Percentiles rank a stretch among this genome's conserved stretches.
phyloP scores from a whole-genome alignment of 345 rosid species.

The Orychophragmus violaceus region DNA sequence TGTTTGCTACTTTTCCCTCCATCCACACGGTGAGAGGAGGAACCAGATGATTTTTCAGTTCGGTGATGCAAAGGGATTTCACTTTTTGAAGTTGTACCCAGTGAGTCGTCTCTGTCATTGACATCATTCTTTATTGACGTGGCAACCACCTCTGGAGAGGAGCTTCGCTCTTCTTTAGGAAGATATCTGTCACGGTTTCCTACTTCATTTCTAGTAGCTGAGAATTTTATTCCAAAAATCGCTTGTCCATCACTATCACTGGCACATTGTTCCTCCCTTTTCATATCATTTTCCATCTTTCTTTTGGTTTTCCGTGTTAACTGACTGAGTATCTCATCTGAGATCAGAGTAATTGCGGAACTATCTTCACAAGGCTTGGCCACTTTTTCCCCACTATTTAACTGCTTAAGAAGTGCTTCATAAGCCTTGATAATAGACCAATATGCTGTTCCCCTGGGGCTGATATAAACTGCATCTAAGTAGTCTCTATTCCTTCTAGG shows the following conservation, averaged over 20 bases:
- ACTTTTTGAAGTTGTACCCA: slow-evolving; percentile 31
- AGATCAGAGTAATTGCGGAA: slow-evolving; percentile 51
- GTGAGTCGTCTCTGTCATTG: slow-evolving; percentile 33
- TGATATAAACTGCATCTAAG: slow-evolving; percentile 85
- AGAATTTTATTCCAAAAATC: slow-evolving; percentile 28
- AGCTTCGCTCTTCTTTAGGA: slow-evolving; percentile 57
- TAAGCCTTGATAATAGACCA: slow-evolving; percentile 96
- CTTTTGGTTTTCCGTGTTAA: slow-evolving; percentile 62
- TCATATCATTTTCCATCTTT: slow-evolving; percentile 54
- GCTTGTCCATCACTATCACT: slow-evolving; percentile 35
- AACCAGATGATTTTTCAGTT: slow-evolving; percentile 34
- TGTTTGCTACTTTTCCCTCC: slow-evolving; percentile 64
- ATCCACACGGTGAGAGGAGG: slow-evolving; percentile 36
- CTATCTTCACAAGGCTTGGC: slow-evolving; percentile 32
- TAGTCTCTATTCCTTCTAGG: slow-evolving; percentile 85
- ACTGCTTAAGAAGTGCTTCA: slow-evolving; percentile 75
- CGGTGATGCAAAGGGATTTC: slow-evolving; percentile 28
- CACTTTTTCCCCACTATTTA: slow-evolving; percentile 43
- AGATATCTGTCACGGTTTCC: slow-evolving; percentile 47
- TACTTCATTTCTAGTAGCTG: slow-evolving; percentile 32
- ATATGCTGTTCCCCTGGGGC: slow-evolving; percentile 82
- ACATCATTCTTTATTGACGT: slow-evolving; percentile 41
- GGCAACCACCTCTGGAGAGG: slow-evolving; percentile 49
- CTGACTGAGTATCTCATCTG: slow-evolving; percentile 70
- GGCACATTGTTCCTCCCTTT: slow-evolving; percentile 42